Percentiles rank a stretch among this genome's conserved stretches.
These are phyloP conservation scores for Candida frijolesensis DNA, from an alignment of 1,139 yeast species.

Conservation along the genomic window DNA sequence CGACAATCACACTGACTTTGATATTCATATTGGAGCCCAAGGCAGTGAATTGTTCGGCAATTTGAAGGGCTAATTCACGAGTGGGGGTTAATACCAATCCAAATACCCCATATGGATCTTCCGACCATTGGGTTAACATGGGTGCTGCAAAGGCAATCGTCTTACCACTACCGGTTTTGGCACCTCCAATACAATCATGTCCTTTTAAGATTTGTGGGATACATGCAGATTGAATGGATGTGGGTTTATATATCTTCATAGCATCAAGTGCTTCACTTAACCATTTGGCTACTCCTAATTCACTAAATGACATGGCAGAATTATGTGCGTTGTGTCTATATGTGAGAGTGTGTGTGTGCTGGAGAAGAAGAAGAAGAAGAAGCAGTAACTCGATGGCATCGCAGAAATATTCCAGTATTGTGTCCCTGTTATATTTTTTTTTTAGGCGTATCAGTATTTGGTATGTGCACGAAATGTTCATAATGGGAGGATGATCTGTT, in stretches of 20 bases:
- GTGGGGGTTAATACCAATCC: conserved; percentile 94
- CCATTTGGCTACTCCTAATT: conserved; percentile 84
- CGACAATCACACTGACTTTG: conserved; percentile 79
- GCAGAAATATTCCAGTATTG: not conserved
- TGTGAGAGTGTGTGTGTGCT: not conserved
- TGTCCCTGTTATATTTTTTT: not conserved
- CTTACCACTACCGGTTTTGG: conserved; percentile 97
- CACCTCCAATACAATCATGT: conserved; percentile 95
- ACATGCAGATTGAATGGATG: conserved; percentile 84
- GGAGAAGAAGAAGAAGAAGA: not conserved
- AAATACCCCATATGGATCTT: conserved; percentile 90
- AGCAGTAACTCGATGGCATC: not conserved
- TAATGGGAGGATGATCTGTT: not conserved
- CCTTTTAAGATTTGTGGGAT: conserved; percentile 85
- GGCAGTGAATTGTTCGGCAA: conserved; percentile 95
- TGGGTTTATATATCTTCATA: conserved; percentile 83
- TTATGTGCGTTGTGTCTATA: not conserved
- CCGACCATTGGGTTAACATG: conserved; percentile 91
- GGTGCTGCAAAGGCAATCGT: conserved; percentile 98
- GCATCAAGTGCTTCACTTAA: conserved; percentile 75
- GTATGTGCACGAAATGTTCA: not conserved
- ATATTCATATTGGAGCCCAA: conserved; percentile 88
- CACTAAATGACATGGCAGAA: conserved; percentile 49
- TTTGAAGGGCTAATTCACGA: conserved; percentile 91
- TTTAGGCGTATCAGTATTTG: conserved; percentile 1